Evolutionary conservation across 176 grass and related monocot genomes (phyloP).

Genomic region (Oryza glaberrima): DNA sequence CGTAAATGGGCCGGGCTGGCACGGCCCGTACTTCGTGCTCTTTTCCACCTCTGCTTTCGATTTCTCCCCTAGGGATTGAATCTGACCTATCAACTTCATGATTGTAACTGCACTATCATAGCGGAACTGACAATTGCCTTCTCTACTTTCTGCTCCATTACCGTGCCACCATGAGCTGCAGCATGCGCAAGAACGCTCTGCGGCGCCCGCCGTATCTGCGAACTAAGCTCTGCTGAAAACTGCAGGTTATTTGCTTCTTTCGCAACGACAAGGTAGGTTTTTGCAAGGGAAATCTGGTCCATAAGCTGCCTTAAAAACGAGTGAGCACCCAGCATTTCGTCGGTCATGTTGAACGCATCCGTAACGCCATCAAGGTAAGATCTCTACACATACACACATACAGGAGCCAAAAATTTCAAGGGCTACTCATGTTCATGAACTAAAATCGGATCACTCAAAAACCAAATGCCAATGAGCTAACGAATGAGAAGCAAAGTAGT

Average conservation of each 20-base stretch:
- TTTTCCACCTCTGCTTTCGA: constrained; percentile 83
- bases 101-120: constrained; percentile 72
- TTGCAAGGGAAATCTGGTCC: constrained; percentile 94
- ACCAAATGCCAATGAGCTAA: background rate
- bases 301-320: constrained; percentile 80
- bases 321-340: constrained; percentile 74
- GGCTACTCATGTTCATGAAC: constrained; percentile 5
- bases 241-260: constrained; percentile 87
- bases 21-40: constrained; percentile 75
- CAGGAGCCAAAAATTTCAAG: constrained; percentile 18
- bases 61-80: constrained; percentile 81
- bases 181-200: constrained; percentile 62
- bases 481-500: background rate
- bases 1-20: too few relatives aligned
- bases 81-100: constrained; percentile 91
- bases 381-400: constrained; percentile 39
- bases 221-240: constrained; percentile 73
- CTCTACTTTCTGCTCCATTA: constrained; percentile 58
- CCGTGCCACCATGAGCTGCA: constrained; percentile 42
- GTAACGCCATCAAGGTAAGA: constrained; percentile 56
- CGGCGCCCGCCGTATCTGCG: constrained; percentile 53
- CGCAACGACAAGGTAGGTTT: constrained; percentile 63
- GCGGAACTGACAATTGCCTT: constrained; percentile 68
- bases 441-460: background rate
- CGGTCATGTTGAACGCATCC: constrained; percentile 73